Evolutionary conservation across 805 yeast genomes (phyloP).

Genomic region (Teunomyces pallodes): DNA sequence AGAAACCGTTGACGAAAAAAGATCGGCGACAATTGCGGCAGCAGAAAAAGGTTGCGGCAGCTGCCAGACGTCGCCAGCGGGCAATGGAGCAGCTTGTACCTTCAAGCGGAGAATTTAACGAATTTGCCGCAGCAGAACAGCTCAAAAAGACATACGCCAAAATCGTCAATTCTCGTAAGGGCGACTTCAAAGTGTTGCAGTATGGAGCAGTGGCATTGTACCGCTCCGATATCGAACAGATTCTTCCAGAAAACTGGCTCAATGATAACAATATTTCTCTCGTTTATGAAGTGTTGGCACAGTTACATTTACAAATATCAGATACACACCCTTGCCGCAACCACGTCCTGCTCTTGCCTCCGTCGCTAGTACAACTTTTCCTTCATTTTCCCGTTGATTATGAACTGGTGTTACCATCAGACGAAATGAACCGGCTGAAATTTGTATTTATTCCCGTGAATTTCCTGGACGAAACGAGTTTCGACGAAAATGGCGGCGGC

Average conservation of each 20-base stretch:
- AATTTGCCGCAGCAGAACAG: constrained; percentile 12
- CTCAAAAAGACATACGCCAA: constrained; percentile 19
- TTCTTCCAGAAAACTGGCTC: constrained; percentile 68
- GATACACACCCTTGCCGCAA: constrained; percentile 11
- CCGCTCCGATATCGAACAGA: constrained; percentile 54
- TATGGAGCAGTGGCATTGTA: constrained; percentile 58
- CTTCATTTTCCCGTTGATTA: constrained; percentile 47
- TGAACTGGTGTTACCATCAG: constrained; percentile 26
- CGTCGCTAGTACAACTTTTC: constrained; percentile 63
- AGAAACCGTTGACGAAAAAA: constrained; percentile 1
- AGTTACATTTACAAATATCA: constrained; percentile 17
- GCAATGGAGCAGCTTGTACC: neutral
- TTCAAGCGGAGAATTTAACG: constrained; percentile 4
- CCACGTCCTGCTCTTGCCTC: constrained; percentile 41
- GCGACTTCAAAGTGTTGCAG: constrained; percentile 38
- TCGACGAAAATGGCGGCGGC: constrained; percentile 61
- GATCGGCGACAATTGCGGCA: constrained; percentile 5
- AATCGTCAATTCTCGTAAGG: constrained; percentile 10
- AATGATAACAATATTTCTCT: constrained; percentile 68
- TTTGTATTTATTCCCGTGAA: constrained; percentile 69
- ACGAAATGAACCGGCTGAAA: constrained; percentile 31
- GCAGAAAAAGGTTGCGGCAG: constrained; percentile 17
- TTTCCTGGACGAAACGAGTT: constrained; percentile 49
- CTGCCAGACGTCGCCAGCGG: constrained; percentile 15
- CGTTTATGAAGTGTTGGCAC: constrained; percentile 49